These are phyloP conservation scores for Artemisia princeps DNA, from an alignment of 140 eudicot species.

Conservation along the genomic window DNA sequence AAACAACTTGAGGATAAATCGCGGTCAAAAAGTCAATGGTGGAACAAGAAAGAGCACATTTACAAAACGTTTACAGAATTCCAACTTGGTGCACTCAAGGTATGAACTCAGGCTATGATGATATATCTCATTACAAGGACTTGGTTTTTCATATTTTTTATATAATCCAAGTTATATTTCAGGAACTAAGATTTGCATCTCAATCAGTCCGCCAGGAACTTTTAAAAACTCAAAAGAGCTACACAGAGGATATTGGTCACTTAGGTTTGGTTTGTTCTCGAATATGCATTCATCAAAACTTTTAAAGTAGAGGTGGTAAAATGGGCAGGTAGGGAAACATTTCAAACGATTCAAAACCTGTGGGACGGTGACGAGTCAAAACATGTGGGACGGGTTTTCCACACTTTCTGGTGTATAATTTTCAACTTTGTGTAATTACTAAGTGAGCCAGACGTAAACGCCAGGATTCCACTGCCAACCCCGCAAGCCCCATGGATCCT, in stretches of 20 bases:
- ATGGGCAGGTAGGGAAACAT: background rate
- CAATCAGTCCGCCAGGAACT: conserved; percentile 72
- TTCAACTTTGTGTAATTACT: background rate
- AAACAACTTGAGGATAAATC: conserved; percentile 55
- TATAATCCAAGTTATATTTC: conserved; percentile 30
- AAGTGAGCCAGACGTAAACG: background rate
- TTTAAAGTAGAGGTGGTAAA: background rate
- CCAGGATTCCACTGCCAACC: no score
- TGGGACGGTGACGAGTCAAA: no score
- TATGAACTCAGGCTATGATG: conserved; percentile 25
- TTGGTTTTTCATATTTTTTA: conserved; percentile 6
- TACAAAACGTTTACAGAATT: conserved; percentile 55
- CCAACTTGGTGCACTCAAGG: conserved; percentile 68
- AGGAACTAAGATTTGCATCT: conserved; percentile 85
- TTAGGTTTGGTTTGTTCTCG: conserved; percentile 44
- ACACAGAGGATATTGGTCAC: conserved; percentile 50
- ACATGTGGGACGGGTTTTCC: background rate
- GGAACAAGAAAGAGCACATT: conserved; percentile 56
- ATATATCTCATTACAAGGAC: background rate
- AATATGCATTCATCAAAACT: background rate
- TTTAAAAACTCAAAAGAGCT: conserved; percentile 49
- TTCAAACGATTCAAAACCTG: no score
- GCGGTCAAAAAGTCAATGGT: conserved; percentile 39
- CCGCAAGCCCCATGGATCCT: no score
- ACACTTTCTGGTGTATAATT: background rate